Evolutionary conservation across 2,329 filamentous ascomycete species (phyloP), one percentile per base, ranked within the genome.

Genomic region (Nannizziopsis barbatae): DNA sequence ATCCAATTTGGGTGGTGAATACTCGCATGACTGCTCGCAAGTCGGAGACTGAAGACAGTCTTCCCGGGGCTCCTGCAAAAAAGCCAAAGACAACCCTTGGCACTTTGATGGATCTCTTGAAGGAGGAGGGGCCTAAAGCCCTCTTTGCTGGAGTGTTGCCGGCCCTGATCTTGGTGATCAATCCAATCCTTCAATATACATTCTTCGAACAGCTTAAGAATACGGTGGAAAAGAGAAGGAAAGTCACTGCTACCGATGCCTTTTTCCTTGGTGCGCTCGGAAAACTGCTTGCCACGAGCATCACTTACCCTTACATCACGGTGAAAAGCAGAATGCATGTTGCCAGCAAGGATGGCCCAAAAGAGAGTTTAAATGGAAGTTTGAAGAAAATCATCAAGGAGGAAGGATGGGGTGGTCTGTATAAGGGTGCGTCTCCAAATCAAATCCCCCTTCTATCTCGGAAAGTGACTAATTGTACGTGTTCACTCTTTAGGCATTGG

Each of bases 171-270:
- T 75, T 98, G 55, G 92, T 98, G 61, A 88, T 95, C 71, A 98
- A 98, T 72, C 92, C 92, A 3, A 98, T 98, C 57, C 73, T 98
- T 55, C 92, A 98, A 72, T 98, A 98, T 70, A 98, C 92, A 12
- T 84, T 98, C 49, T 98, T 96, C 60, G 92, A 98, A 75, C 90
- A 98, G 74, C 74, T 96, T 72, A 96, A 95, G 79, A 95, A 96
- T 65, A 61, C 76, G 20, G 70, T 95, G 49, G 90, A 95, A 77
- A 84, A 78, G 65, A 75, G 76, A 64, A 73, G 75, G 44, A 80
- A 83, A 58, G 78, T 96, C 50, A 94, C 86, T 0, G 87, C 90
- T 1, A 83, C 80, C 48, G 79, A 94, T 57, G 88, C 87, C 43
- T 98, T 98, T 67, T 79, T 92, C 62, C 75, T 98, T 2, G 92